Percentiles rank a stretch among this genome's conserved stretches.
Conservation (phyloP, 192 early-diverging fungal species). For the Backusella macrospora region DNA sequence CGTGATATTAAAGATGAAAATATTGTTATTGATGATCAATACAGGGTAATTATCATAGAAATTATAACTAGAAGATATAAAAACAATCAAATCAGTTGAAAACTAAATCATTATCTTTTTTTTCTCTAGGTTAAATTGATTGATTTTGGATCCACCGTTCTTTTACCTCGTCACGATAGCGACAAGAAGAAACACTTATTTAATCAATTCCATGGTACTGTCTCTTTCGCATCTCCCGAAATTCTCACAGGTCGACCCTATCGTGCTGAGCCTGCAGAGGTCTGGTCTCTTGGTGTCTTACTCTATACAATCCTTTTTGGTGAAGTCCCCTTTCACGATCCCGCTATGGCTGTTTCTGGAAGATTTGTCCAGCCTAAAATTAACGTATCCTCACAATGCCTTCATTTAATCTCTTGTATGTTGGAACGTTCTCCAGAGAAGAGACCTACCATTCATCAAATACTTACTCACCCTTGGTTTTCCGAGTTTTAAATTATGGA, state of each 20-base stretch:
- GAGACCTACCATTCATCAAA: constrained; percentile 65
- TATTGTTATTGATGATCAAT: constrained; percentile 64
- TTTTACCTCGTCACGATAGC: constrained; percentile 45
- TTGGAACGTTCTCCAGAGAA: constrained; percentile 59
- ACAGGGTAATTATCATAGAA: constrained; percentile 33
- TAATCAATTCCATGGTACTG: constrained; percentile 64
- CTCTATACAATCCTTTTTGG: constrained; percentile 66
- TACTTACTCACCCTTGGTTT: constrained; percentile 65
- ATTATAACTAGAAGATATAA: not conserved
- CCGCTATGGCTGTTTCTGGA: constrained; percentile 53
- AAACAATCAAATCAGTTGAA: not conserved
- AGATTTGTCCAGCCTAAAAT: constrained; percentile 50
- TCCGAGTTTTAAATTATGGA: constrained; percentile 27
- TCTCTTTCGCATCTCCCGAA: constrained; percentile 72
- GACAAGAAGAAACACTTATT: constrained; percentile 42
- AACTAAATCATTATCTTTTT: constrained; percentile 1
- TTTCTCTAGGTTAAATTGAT: constrained; percentile 62
- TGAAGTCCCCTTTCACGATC: constrained; percentile 64
- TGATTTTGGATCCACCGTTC: constrained; percentile 68
- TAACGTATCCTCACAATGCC: constrained; percentile 48
- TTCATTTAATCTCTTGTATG: constrained; percentile 67
- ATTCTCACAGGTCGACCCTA: constrained; percentile 59
- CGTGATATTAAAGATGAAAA: constrained; percentile 75
- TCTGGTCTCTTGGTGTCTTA: constrained; percentile 73
- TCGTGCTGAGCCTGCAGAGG: constrained; percentile 61